Percentiles rank a stretch among this genome's conserved stretches.
phyloP scores from a whole-genome alignment of 352 stramenopile genomes.

The Globisporangium orthogonon region DNA sequence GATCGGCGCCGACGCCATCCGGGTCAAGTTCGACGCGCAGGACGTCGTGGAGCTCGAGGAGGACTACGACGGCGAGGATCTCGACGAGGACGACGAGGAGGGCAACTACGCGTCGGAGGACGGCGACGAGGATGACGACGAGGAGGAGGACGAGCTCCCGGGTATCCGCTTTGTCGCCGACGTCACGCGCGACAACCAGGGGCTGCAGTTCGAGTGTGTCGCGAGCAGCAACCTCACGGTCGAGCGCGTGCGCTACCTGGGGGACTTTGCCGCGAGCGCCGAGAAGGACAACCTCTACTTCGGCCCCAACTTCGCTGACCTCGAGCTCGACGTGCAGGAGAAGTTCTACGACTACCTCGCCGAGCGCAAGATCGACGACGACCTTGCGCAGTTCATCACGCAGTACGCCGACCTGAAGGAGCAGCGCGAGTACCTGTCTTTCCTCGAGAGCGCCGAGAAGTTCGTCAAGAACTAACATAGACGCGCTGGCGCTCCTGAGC shows the following conservation, averaged over 20 bases:
- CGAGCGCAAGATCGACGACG: constrained; percentile 75
- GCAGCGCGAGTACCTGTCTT: constrained; percentile 78
- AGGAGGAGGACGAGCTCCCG: constrained; percentile 61
- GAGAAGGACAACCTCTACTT: constrained; percentile 71
- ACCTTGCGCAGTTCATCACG: constrained; percentile 80
- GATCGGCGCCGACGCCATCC: constrained; percentile 46
- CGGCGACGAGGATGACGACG: constrained; percentile 42
- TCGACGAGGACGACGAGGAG: constrained; percentile 42
- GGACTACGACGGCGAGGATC: constrained; percentile 44
- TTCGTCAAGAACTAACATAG: constrained; percentile 67
- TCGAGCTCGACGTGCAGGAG: constrained; percentile 83
- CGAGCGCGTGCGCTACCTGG: constrained; percentile 66
- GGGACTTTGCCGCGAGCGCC: constrained; percentile 39
- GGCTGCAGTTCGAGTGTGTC: constrained; percentile 78
- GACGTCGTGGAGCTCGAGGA: constrained; percentile 66
- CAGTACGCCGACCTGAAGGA: constrained; percentile 83
- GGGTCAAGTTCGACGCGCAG: constrained; percentile 79
- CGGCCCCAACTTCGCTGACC: constrained; percentile 74
- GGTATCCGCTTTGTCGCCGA: constrained; percentile 76
- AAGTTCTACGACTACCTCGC: constrained; percentile 75
- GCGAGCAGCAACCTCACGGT: constrained; percentile 77
- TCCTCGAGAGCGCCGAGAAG: constrained; percentile 58
- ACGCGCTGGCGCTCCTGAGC: not conserved
- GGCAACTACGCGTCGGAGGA: constrained; percentile 20
- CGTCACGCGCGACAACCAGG: constrained; percentile 61